Base-by-base conservation (phyloP, 371 early-diverging fungal species). In the Choanephora cucurbitarum region DNA sequence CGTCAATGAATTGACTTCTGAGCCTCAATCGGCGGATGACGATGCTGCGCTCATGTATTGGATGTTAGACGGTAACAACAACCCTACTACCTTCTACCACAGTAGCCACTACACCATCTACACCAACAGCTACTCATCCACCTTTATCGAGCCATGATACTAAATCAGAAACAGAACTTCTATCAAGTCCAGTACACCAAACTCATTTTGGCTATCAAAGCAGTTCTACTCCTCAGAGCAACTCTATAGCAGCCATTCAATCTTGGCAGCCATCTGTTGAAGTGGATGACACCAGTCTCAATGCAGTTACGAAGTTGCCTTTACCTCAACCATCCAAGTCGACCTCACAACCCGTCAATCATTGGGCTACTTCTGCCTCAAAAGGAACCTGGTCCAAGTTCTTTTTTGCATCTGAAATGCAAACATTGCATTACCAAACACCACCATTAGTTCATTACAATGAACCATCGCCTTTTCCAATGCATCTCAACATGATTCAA, bases 371-470 rank as follows among this genome's bases (percentile, higher is more conserved):
- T 21, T 41, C 61, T 10, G 21, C 43, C 0, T 18, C 45, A 10
- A 45, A 48, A 17, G 58, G 57, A n/a, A 28, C 44, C 0, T 56
- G 37, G 24, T 45, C 44, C 9, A 62, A 57, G 0, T 53, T 63
- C n/a, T 63, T 63, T 44, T 33, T 54, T 9, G 58, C 40, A 17
- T 59, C 56, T 28, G 64, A 64, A 46, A 47, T 64, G 4, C 64
- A 64, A 52, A 64, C 64, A 9, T 34, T 64, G 5, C 64, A 64
- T 39, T 64, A 37, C 31, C 64, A 55, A 58, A 50, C 50, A 21
- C 51, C 57, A 1, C 49, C 57, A 0, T 13, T 49, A 1, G 33
- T 57, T 1, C 21, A 57, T 49, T 49, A 43, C 14, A 37, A 37
- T 34, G 57, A 57, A 8, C 17, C 49, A 0, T 49, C 49, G 14